phyloP scores from a whole-genome alignment of 2,329 filamentous ascomycete species.

The Xylaria sp. region DNA sequence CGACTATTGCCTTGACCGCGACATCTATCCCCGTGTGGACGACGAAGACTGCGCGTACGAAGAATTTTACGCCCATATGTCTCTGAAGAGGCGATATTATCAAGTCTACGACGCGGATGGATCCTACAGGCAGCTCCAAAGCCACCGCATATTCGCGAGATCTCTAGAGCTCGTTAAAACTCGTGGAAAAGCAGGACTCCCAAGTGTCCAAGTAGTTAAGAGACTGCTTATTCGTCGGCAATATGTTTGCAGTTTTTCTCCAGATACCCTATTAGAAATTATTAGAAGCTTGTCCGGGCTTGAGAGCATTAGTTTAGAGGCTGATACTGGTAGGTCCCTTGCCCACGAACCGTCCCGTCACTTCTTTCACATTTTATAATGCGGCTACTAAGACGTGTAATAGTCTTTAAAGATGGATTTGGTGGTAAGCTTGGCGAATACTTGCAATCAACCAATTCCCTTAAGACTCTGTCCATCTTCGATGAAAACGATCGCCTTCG shows the following conservation, averaged over 20 bases:
- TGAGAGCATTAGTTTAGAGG: neutral
- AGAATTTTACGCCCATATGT: neutral
- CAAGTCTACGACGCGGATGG: neutral
- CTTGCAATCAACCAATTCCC: neutral
- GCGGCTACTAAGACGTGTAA: neutral
- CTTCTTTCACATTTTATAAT: neutral
- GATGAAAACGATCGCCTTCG: neutral
- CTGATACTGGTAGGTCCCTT: neutral
- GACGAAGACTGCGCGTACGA: too few relatives aligned
- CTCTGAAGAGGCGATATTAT: neutral
- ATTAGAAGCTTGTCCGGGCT: neutral
- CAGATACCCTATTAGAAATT: neutral
- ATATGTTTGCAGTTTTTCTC: neutral
- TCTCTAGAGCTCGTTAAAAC: neutral
- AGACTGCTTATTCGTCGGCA: constrained; percentile 1
- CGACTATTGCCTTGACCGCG: too few relatives aligned
- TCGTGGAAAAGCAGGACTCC: neutral
- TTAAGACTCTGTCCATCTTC: neutral
- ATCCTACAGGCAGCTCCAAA: neutral
- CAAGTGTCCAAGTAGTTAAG: neutral
- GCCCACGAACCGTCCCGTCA: neutral
- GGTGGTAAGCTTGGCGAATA: neutral
- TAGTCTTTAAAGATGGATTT: neutral
- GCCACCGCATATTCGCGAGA: neutral
- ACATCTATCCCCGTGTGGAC: too few relatives aligned